These are phyloP conservation scores for Ogataea wickerhamii DNA, from an alignment of 805 yeast genomes.

Conservation along the genomic window DNA sequence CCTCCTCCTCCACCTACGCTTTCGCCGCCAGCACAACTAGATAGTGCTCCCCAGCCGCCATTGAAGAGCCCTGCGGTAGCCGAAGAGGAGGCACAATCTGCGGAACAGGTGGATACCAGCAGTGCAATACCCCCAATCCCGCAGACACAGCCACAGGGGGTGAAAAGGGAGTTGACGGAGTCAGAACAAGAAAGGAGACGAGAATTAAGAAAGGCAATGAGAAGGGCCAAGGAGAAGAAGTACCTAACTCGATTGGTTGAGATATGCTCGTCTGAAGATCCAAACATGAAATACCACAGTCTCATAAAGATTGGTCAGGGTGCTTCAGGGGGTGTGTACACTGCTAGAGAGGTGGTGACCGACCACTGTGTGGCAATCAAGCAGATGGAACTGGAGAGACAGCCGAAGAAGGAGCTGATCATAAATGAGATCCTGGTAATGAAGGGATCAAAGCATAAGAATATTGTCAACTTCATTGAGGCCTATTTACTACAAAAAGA, in stretches of 20 bases:
- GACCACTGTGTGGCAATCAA: conserved; percentile 81
- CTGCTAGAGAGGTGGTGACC: conserved; percentile 64
- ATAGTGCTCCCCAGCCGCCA: not conserved
- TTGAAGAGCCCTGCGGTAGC: not conserved
- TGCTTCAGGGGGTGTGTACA: conserved; percentile 95
- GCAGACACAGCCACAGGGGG: conserved; percentile 17
- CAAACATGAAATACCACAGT: conserved; percentile 62
- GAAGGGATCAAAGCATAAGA: conserved; percentile 86
- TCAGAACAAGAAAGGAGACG: conserved; percentile 40
- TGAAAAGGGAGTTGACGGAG: conserved; percentile 45
- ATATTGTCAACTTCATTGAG: conserved; percentile 92
- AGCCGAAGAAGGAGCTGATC: conserved; percentile 92
- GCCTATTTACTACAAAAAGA: conserved; percentile 74
- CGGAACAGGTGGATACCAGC: not conserved
- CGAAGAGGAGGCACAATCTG: not conserved
- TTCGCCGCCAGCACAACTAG: not conserved
- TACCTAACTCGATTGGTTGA: conserved; percentile 65
- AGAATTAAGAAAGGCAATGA: conserved; percentile 68
- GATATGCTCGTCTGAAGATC: conserved; percentile 85
- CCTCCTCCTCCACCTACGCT: conserved; percentile 5
- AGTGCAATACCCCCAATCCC: conserved; percentile 31
- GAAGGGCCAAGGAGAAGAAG: conserved; percentile 67
- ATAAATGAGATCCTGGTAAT: conserved; percentile 94
- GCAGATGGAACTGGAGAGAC: conserved; percentile 92
- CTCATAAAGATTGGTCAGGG: conserved; percentile 94